phyloP scores from a whole-genome alignment of 371 early-diverging fungal genomes.

The Apophysomyces variabilis region DNA sequence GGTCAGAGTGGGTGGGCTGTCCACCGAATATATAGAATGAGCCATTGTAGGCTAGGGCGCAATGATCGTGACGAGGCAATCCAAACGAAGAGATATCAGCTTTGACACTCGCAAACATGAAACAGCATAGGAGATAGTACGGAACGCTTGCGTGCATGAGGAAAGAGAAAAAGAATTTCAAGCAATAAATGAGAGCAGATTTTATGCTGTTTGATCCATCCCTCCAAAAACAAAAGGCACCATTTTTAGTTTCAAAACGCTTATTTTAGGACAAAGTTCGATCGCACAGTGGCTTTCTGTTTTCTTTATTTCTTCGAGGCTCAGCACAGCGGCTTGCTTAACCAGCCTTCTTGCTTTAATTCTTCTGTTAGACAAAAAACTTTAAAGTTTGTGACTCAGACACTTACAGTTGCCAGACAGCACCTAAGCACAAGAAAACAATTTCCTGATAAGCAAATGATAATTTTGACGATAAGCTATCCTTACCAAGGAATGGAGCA shows the following conservation, averaged over 20 bases:
- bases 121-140: constrained; percentile 5
- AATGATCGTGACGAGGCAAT: constrained; percentile 22
- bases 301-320: not conserved
- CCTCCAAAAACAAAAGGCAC: not conserved
- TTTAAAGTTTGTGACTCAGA: not conserved
- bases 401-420: constrained; percentile 54
- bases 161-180: constrained; percentile 3
- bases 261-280: constrained; percentile 4
- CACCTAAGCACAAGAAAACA: constrained; percentile 26
- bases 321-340: constrained; percentile 23
- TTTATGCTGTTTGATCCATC: constrained; percentile 6
- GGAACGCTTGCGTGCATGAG: not conserved
- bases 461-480: not conserved
- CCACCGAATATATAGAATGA: constrained; percentile 27
- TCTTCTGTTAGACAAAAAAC: constrained; percentile 14
- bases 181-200: not conserved
- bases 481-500: constrained; percentile 62
- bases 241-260: constrained; percentile 4
- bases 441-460: not conserved
- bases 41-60: constrained; percentile 21
- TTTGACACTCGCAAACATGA: not conserved
- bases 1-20: not conserved
- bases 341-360: constrained; percentile 48
- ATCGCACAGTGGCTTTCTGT: constrained; percentile 5
- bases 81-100: constrained; percentile 16